phyloP scores from a whole-genome alignment of 1,139 yeast species.

The Hyphopichia fennica region DNA sequence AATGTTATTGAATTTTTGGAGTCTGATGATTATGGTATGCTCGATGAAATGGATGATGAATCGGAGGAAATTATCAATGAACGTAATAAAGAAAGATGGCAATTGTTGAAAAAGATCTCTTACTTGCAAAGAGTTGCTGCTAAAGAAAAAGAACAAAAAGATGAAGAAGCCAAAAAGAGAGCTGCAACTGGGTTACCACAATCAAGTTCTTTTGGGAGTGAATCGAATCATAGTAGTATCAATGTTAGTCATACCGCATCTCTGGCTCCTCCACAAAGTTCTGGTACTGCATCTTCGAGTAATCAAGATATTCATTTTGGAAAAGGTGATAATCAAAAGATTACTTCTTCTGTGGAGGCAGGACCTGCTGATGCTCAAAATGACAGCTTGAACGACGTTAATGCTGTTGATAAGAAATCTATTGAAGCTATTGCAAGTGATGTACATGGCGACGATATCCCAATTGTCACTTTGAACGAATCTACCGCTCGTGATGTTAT shows the following conservation, averaged over 20 bases:
- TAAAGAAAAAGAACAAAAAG: conserved; percentile 33
- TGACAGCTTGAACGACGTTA: not conserved
- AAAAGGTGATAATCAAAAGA: not conserved
- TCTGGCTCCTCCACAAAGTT: conserved; percentile 9
- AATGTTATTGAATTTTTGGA: conserved; percentile 57
- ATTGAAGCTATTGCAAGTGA: conserved; percentile 6
- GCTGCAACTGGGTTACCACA: conserved; percentile 34
- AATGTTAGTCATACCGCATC: not conserved
- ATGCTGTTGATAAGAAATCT: conserved; percentile 2
- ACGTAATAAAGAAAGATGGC: conserved; percentile 62
- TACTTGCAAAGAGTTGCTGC: conserved; percentile 66
- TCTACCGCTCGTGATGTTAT: conserved; percentile 46
- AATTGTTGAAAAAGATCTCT: conserved; percentile 64
- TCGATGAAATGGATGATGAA: conserved; percentile 39
- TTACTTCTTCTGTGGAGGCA: not conserved
- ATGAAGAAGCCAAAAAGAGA: conserved; percentile 34
- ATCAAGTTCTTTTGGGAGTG: conserved; percentile 5
- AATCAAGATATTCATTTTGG: not conserved
- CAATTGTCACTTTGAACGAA: conserved; percentile 49
- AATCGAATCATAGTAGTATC: not conserved
- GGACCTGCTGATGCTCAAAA: not conserved
- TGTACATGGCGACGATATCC: conserved; percentile 32
- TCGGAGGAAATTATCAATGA: conserved; percentile 41
- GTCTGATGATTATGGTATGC: conserved; percentile 39
- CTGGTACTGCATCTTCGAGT: conserved; percentile 3